Conservation (phyloP, 192 early-diverging fungal species). For the Geranomyces michiganensis region DNA sequence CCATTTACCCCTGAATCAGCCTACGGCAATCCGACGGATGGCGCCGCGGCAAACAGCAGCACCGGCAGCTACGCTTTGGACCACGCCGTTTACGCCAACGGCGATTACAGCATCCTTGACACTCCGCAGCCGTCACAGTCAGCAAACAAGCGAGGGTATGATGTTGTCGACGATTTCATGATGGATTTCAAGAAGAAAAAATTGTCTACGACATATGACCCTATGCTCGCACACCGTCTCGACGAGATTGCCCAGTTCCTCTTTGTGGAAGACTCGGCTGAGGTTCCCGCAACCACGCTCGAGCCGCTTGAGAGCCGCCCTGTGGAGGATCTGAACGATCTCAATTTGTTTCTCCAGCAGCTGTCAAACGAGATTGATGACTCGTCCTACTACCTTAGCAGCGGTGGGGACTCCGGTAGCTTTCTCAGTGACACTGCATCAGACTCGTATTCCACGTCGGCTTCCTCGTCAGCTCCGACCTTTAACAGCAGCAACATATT, state of each 20-base stretch:
- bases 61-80: not conserved
- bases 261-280: constrained; percentile 8
- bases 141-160: constrained; percentile 18
- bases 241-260: constrained; percentile 28
- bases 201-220: constrained; percentile 12
- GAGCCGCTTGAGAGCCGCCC: constrained; percentile 15
- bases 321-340: constrained; percentile 24
- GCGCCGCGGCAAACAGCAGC: not conserved
- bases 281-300: not conserved
- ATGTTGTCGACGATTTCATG: constrained; percentile 31
- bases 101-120: not conserved
- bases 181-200: constrained; percentile 31
- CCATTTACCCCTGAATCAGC: too few species aligned
- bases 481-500: not conserved
- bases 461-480: not conserved
- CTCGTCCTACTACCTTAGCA: constrained; percentile 11
- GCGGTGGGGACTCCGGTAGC: not conserved
- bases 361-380: constrained; percentile 30
- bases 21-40: too few species aligned
- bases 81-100: too few species aligned
- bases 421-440: too few species aligned
- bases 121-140: not conserved
- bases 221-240: constrained; percentile 19
- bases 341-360: constrained; percentile 22
- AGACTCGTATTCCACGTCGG: not conserved